Base-by-base conservation (phyloP, 148 eudicot genomes). In the Camellia japonica region DNA sequence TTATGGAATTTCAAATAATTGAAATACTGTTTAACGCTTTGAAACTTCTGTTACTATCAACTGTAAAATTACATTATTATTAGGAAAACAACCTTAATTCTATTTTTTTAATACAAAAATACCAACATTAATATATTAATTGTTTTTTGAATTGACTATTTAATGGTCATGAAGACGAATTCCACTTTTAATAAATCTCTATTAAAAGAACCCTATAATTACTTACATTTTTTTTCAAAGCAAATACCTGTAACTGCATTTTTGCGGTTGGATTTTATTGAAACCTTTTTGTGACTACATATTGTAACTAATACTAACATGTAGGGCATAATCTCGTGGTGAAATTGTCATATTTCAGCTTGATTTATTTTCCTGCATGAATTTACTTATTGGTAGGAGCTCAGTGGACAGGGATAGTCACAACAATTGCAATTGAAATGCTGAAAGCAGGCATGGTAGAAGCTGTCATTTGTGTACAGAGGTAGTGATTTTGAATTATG, bases 381-480 rank as follows among this genome's bases (percentile, higher is more conserved):
- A 52, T 13, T 46, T 74, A 59, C 74, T 70, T 52, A 47, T 44
- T 41, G 20, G 63, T 81, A 95, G 99, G 97, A 80, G 99, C 99
- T 69, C 99, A 95, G 76, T 95, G 99, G 99, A 96, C 99, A 54
- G 98, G 99, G 74, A 93, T 96, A 84, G 98, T 96, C 66, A 96
- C 99, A 20, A 93, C 99, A 74, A 96, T 96, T 79, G 99, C 99
- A 41, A 86, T 96, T 76, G 98, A 93, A 88, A 96, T 96, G 99
- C 87, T 96, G 63, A 92, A 92, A 87, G 77, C 92, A 78, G 98
- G 94, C 78, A 84, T 86, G 87, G 99, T 96, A 11, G 99, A 96
- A 81, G 99, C 98, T 79, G 99, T 96, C 81, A 80, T 96, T 75
- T 96, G 99, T 80, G 99, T 96, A n/a, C 99, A 96, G 82, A 96